phyloP scores from a whole-genome alignment of 2,329 filamentous ascomycete genomes.

The Botrytis galanthina region DNA sequence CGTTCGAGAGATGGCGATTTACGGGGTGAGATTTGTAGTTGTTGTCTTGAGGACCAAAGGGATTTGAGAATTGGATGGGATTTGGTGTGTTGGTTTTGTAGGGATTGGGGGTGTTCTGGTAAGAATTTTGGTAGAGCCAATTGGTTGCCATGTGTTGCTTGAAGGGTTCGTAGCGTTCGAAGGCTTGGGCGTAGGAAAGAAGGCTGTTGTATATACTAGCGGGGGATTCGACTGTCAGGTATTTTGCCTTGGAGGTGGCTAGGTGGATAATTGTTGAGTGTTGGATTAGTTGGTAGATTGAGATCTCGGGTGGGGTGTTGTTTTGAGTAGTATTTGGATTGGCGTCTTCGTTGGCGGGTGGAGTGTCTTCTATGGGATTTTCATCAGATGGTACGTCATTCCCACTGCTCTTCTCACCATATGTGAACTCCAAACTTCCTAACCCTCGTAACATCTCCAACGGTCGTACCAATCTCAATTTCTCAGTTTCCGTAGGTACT shows the following conservation, averaged over 20 bases:
- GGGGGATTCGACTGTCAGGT: background rate
- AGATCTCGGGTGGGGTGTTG: background rate
- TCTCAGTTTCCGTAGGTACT: background rate
- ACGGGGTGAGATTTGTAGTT: background rate
- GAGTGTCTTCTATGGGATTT: background rate
- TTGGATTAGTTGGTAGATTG: background rate
- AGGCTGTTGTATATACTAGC: background rate
- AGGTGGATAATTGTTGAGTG: background rate
- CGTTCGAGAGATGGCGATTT: background rate
- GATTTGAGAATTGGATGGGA: background rate
- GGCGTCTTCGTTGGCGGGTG: background rate
- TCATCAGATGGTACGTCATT: background rate
- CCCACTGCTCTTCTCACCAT: background rate
- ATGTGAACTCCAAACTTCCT: background rate
- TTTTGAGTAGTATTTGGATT: background rate
- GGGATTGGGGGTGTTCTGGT: background rate
- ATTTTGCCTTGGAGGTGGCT: background rate
- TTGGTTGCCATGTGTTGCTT: slow-evolving; percentile 5
- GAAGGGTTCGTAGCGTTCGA: background rate
- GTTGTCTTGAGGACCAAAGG: background rate
- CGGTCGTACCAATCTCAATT: background rate
- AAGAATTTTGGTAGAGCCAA: background rate
- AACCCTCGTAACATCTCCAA: background rate
- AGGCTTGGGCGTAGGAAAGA: background rate
- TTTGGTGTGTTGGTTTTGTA: background rate